Base-by-base conservation (phyloP, 139 green algal genomes). In the Coelastrella sp. region DNA sequence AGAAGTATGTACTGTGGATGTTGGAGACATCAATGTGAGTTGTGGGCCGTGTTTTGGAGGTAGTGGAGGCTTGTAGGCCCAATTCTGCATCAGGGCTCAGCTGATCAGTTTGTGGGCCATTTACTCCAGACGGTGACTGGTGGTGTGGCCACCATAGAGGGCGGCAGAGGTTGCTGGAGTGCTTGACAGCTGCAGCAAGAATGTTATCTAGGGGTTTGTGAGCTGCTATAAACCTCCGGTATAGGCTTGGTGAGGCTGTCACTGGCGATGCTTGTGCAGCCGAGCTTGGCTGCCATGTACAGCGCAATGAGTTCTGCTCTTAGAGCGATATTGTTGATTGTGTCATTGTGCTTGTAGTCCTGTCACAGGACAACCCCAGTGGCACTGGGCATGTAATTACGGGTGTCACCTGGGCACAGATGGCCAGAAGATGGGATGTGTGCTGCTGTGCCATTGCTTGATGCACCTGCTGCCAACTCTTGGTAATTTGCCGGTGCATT, bases 91-190 rank as follows among this genome's bases (percentile, higher is more conserved):
- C 7, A 1, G 59, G 59, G 0, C 25, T 25, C 30, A 1, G 59
- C 2, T 1, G 59, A 1, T 0, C 1, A 30, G 0, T 2, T 17
- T 32, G 13, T 0, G 0, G 19, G 15, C 0, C 59, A 0, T 2
- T 2, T 2, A 23, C 19, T 30, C 30, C n/a, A 32, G 15, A 8
- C 1, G 23, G 2, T 3, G 59, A 23, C 23, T 1, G 59, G 59
- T 67, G 3, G 2, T 67, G 2, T 0, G 59, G 59, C 59, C 59
- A 67, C 25, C n/a, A 67, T 25, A 32, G 27, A 2, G 25, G 1
- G 1, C 25, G 59, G 19, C 59, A 34, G 2, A 34, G 1, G n/a
- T 67, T 67, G 59, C 59, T 67, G 2, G 59, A 8, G 23, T 67
- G 19, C 1, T 30, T 23, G 1, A 67, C 59, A 2, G 30, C 59